Base-by-base conservation (phyloP, 2,329 filamentous ascomycete genomes). In the Periconia sp. region DNA sequence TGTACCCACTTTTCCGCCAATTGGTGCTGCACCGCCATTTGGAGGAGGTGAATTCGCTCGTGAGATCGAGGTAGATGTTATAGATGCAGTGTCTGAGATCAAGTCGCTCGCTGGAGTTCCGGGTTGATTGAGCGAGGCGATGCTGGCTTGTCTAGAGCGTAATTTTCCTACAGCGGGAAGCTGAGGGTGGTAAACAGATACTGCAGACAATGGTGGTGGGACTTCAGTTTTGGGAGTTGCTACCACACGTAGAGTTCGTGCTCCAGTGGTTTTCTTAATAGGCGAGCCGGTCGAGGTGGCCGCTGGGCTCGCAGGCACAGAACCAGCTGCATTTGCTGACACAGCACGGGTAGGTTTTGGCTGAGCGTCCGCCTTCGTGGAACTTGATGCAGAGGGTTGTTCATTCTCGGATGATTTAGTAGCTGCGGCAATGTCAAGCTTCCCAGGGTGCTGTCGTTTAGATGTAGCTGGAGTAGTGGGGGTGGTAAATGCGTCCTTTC, bases 1-100 rank as follows among this genome's bases (percentile, higher is more conserved):
- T 33, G 83, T 83, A 4, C 88, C 87, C 34, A 90, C 75, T 56
- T 79, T 86, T 3, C 76, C 73, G 21, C 80, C 80, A 6, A 85
- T 36, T n/a, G n/a, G n/a, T n/a, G n/a, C n/a, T n/a, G n/a, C n/a
- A n/a, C n/a, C n/a, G n/a, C n/a, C n/a, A n/a, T n/a, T n/a, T 5
- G 62, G 86, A 18, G 75, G 74, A 3, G 88, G 88, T 4, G 88
- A 90, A 60, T 78, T 88, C 12, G 87, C 83, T 30, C 88, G 81
- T 11, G 88, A 89, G 23, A 87, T 71, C 2, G 87, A 88, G 2
- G 84, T 79, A 12, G 88, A 92, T 4, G 89, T 78, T 16, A 91
- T 75, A 0, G 87, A 91, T 9, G 87, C 84, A 40, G 81, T 89
- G 61, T 92, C 88, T n/a, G 87, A 90, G 24, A 89, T 77, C 42